These are phyloP conservation scores for Rhizophora apiculata DNA, from an alignment of 345 rosid species.

Conservation along the genomic window DNA sequence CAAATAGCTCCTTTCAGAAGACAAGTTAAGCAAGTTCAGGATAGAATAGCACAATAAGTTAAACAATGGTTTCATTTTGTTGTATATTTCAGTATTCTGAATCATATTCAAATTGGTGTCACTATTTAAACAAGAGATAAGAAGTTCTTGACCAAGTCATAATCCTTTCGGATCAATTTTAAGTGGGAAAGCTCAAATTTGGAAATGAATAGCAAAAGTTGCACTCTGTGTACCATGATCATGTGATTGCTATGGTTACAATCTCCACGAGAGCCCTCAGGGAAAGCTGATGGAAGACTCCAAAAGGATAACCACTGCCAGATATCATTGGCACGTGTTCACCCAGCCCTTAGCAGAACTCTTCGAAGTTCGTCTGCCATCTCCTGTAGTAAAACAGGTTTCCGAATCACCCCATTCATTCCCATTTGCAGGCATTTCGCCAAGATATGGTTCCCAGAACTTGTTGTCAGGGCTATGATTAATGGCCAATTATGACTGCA, in stretches of 20 bases:
- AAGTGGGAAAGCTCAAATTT: slow-evolving; percentile 1
- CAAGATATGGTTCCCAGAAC: slow-evolving; percentile 69
- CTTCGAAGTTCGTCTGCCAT: slow-evolving; percentile 79
- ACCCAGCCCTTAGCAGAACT: slow-evolving; percentile 58
- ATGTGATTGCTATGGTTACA: slow-evolving; percentile 9
- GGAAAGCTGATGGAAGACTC: background rate
- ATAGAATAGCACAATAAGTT: background rate
- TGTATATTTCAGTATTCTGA: background rate
- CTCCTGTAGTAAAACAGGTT: slow-evolving; percentile 76
- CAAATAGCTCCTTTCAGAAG: background rate
- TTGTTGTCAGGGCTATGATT: slow-evolving; percentile 85
- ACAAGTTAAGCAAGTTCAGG: background rate
- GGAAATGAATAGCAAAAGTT: slow-evolving; percentile 18
- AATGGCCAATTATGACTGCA: slow-evolving; percentile 71
- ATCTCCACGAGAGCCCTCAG: slow-evolving; percentile 2
- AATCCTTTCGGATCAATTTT: slow-evolving; percentile 18
- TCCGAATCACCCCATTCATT: slow-evolving; percentile 83
- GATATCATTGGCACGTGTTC: slow-evolving; percentile 24
- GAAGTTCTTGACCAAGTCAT: slow-evolving; percentile 7
- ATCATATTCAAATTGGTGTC: slow-evolving; percentile 15
- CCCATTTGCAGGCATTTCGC: slow-evolving; percentile 76
- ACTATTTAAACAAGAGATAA: slow-evolving; percentile 11
- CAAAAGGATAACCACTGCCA: background rate
- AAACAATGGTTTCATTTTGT: background rate
- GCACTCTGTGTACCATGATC: slow-evolving; percentile 13